A percentile compares a stretch with the other conserved stretches of the same genome.
These are phyloP conservation scores for Nissolia schottii DNA, from an alignment of 306 rosid genomes.

Conservation along the genomic window DNA sequence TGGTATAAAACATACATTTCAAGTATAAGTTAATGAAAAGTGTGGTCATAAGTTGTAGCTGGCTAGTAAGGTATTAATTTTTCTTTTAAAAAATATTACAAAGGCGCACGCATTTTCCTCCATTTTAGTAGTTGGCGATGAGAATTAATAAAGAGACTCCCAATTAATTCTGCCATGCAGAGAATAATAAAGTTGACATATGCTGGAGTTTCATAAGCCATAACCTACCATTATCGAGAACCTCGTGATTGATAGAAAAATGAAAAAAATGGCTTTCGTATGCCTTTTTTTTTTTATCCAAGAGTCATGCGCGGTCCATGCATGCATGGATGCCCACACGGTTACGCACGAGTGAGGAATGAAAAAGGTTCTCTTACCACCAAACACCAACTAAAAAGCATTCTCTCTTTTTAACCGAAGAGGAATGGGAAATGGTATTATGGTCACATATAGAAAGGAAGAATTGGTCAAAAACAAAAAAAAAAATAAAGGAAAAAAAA, in stretches of 20 bases:
- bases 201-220: conserved; percentile 15
- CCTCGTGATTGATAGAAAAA: conserved; percentile 47
- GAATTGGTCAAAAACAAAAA: too few species aligned
- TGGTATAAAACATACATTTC: too few species aligned
- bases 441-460: not conserved
- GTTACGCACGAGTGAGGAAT: conserved; percentile 65
- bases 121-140: not conserved
- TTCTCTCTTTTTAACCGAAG: not conserved
- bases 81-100: too few species aligned
- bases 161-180: not conserved
- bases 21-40: too few species aligned
- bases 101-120: not conserved
- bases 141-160: conserved; percentile 22
- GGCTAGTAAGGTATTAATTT: too few species aligned
- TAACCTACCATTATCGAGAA: conserved; percentile 40
- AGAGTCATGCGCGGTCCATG: conserved; percentile 53
- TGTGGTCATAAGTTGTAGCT: too few species aligned
- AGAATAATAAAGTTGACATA: conserved; percentile 15
- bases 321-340: conserved; percentile 40
- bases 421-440: not conserved
- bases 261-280: not conserved
- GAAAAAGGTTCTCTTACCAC: conserved; percentile 39
- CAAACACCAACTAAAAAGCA: conserved; percentile 33
- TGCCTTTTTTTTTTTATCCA: conserved; percentile 38
- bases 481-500: too few species aligned